Evolutionary conservation across 306 rosid genomes (phyloP), one percentile per base, ranked within the genome.

Genomic region (Sechiopsis laciniata): DNA sequence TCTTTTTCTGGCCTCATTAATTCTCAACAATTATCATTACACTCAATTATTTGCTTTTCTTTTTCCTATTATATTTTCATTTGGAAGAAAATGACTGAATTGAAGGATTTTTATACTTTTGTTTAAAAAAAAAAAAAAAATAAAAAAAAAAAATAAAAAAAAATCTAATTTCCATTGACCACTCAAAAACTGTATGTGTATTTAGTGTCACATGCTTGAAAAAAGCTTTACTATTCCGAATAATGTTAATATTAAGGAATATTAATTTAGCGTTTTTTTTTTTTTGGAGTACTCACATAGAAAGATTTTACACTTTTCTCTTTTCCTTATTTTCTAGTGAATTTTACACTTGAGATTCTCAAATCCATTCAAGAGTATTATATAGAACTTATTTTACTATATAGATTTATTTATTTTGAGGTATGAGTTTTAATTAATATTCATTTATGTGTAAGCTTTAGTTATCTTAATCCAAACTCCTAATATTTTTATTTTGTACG

Each of bases 1-100:
- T 66, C 15, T 66, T 66, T 10, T 46, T 14, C n/a, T 2, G 35
- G 17, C 72, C 32, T 16, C 35, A 66, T 45, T 66, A 17, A 45
- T 13, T 66, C 15, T 66, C 72, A 37, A 2, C 72, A 29, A 19
- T 45, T 55, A 42, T 66, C 72, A 66, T 66, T 19, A 20, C 35
- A 20, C 55, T 66, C 72, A 66, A 66, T 66, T 66, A 66, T 66
- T 66, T 66, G 6, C 55, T 0, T n/a, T 40, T 19, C 0, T 32
- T 32, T 32, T 32, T 32, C 19, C 32, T 65, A 12, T 12, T 50
- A 1, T 45, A 9, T 64, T 65, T 20, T 42, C 12, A 1, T 4
- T 65, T 65, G 6, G 4, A 14, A 51, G 5, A 13, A 51, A 14
- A 12, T 5, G 13, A 61, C 48, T n/a, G 9, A 37, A 6, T 64